A percentile compares a stretch with the other conserved stretches of the same genome.
Evolutionary conservation across 2,329 filamentous ascomycete species (phyloP).

Genomic region (Madurella mycetomatis): DNA sequence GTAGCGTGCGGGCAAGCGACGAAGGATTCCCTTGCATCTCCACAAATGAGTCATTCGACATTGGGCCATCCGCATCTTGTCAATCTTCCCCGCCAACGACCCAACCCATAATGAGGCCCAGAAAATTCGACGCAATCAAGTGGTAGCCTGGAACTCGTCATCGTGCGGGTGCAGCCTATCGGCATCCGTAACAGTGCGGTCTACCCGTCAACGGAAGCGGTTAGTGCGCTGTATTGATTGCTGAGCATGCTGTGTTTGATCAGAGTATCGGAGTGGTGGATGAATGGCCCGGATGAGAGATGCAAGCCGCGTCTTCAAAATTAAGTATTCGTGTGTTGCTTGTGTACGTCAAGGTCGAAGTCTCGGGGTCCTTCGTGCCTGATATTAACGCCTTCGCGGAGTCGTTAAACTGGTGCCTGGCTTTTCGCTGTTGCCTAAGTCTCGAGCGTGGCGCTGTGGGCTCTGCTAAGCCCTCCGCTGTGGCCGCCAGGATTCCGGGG

Average conservation of each 20-base stretch:
- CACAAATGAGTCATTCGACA: background rate
- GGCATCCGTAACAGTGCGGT: background rate
- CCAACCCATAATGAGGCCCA: too few relatives aligned
- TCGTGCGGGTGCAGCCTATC: background rate
- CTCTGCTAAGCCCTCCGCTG: constrained; percentile 10
- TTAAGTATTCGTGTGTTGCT: constrained; percentile 4
- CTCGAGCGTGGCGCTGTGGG: constrained; percentile 2
- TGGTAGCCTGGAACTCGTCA: background rate
- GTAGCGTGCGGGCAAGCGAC: background rate
- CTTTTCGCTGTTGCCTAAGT: constrained; percentile 15
- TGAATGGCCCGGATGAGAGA: background rate
- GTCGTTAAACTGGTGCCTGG: constrained; percentile 1
- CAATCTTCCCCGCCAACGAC: too few relatives aligned
- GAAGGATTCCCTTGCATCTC: background rate
- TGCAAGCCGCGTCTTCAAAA: background rate
- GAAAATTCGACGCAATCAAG: too few relatives aligned
- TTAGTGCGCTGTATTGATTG: constrained; percentile 1
- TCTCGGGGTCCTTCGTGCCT: background rate
- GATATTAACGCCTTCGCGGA: background rate
- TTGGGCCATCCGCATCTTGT: background rate
- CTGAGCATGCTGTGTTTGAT: background rate
- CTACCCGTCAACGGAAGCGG: background rate
- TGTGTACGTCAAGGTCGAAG: background rate
- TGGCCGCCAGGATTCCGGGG: background rate
- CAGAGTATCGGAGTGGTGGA: background rate